Evolutionary conservation across 2,329 filamentous ascomycete species (phyloP), one percentile per base, ranked within the genome.

Genomic region (Microdochium nivale): DNA sequence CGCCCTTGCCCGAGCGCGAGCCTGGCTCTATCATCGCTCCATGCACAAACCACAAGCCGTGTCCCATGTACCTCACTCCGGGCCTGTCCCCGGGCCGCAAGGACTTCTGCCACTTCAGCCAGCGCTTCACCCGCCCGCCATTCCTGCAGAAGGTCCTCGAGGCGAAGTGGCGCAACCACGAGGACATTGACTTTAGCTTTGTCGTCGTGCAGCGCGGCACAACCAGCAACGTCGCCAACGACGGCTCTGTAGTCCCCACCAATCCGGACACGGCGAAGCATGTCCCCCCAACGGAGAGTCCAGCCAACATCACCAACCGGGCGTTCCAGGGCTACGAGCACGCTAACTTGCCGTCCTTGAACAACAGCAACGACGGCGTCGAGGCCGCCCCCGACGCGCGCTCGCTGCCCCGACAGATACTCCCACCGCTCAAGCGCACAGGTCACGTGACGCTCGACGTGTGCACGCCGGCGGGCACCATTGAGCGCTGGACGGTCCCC

Each of bases 401-500:
- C 11, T 78, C 84, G 0, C 81, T 97, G 0, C 94, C 94, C 0
- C 84, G 94, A 16, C 73, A 85, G 25, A 76, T 99, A 46, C 75
- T 91, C 25, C 81, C 86, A 0, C 90, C 94, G 1, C 75, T 99
- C 54, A 99, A 99, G 73, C 83, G 90, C 24, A 83, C 83, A 37
- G 89, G 90, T 0, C 94, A 99, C 65, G 85, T 97, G 44, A 89
- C 87, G 16, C 73, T 99, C 25, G 94, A 99, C 64, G 66, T 97
- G 2, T 99, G 94, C 74, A 97, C 94, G 0, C 87, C 92, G 0
- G 78, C 81, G 1, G 94, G 88, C 30, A 83, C 80, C 43, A 83
- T 96, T 32, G 92, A 99, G 73, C 88, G 94, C 51, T 99, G 94
- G 94, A 94, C 87, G 0, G 86, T 99, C 0, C 88, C 92, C 1